Evolutionary conservation across 2,329 filamentous ascomycete genomes (phyloP), one percentile per base, ranked within the genome.

Genomic region (Dactylonectria estremocensis): DNA sequence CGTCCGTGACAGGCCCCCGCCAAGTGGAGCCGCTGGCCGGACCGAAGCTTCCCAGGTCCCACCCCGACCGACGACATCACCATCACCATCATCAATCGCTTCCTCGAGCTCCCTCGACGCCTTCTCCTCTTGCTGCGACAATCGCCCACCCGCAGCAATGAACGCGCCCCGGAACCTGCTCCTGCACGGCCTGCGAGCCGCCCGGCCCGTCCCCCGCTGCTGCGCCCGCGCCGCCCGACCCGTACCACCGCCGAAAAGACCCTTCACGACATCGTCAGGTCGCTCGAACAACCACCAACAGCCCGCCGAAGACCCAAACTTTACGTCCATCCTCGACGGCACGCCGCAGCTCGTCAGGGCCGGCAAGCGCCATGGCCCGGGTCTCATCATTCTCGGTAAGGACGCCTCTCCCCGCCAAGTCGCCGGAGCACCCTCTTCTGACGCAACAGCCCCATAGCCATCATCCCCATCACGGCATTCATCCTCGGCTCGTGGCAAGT

Each of bases 401-500:
- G 43, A 78, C 57, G 33, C 49, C 40, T 64, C 59, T 5, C 24
- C 14, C 22, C 9, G 20, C 24, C 43, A 70, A 60, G 37, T 14
- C 10, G 46, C 22, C 45, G 48, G 20, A 46, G 46, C 33, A 31
- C 33, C 7, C 8, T 18, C n/a, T 9, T 9, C 52, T 62, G 24
- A 53, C 31, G 35, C 7, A 31, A 8, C 28, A n/a, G 20, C 24
- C 5, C 45, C 48, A 50, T 74, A 86, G 93, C 94, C 46, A 83
- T 97, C 59, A 98, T 99, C 76, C 96, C 96, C 55, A 82, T 97
- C 67, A 98, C 95, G 1, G 94, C 96, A 11, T 97, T 99, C 81
- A 85, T 87, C 61, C 90, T 99, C 16, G 96, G 96, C 33, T 94
- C 94, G 70, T 99, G 96, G 96, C 96, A 99, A 80, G 93, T 99